Percentiles rank a stretch among this genome's conserved stretches.
These are phyloP conservation scores for Phytophthora vignae DNA, from an alignment of 352 stramenopile genomes.

Conservation along the genomic window DNA sequence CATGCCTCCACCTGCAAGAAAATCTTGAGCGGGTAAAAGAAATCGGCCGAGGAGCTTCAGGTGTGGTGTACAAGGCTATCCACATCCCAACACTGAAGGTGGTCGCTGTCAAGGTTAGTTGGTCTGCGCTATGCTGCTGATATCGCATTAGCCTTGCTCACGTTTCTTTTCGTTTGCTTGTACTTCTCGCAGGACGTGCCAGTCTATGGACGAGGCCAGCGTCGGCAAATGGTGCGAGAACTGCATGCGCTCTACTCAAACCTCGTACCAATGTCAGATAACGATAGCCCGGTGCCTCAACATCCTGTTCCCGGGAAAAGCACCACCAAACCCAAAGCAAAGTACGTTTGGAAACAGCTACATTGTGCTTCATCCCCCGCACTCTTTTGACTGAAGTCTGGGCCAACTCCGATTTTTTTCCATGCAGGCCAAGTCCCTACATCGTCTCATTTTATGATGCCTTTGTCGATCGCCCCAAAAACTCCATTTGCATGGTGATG, in stretches of 20 bases:
- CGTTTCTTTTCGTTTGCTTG: not conserved
- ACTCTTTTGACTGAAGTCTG: not conserved
- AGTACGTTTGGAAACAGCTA: conserved; percentile 35
- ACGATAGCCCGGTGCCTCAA: conserved; percentile 36
- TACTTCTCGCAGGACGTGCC: conserved; percentile 69
- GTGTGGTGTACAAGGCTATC: conserved; percentile 91
- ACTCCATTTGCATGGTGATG: conserved; percentile 92
- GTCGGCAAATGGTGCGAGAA: conserved; percentile 91
- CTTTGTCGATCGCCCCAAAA: conserved; percentile 91
- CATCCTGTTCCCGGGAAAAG: conserved; percentile 25
- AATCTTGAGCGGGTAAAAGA: conserved; percentile 85
- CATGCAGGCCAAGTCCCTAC: conserved; percentile 77
- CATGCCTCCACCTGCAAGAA: conserved; percentile 84
- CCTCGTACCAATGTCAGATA: conserved; percentile 77
- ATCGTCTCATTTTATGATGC: conserved; percentile 94
- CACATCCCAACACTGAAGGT: conserved; percentile 92
- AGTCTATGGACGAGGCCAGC: conserved; percentile 84
- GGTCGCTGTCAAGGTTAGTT: conserved; percentile 86
- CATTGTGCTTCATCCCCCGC: not conserved
- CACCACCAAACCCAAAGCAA: conserved; percentile 45
- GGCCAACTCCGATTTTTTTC: conserved; percentile 14
- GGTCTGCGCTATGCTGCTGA: not conserved
- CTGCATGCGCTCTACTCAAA: conserved; percentile 92
- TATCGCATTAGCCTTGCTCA: conserved; percentile 12
- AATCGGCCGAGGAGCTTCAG: conserved; percentile 81